Evolutionary conservation across 257 asterid genomes (phyloP).

Genomic region (Capsicum rhomboideum): DNA sequence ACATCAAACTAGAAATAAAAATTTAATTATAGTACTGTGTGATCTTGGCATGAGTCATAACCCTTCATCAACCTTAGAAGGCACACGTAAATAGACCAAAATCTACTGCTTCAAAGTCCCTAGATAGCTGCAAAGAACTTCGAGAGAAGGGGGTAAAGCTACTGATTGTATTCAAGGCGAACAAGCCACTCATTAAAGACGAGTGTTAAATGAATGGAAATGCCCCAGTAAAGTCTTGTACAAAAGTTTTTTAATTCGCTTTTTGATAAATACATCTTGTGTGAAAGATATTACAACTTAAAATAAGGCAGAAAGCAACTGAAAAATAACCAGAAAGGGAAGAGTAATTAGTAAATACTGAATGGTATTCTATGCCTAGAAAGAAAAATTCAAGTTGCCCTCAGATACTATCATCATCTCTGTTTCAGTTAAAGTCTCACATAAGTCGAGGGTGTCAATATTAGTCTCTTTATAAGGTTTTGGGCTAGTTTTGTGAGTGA

Average conservation of each 20-base stretch:
- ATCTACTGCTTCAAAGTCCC: neutral
- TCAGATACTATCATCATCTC: neutral
- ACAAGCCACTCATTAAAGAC: neutral
- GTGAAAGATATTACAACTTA: neutral
- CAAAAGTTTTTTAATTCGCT: neutral
- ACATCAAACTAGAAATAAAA: neutral
- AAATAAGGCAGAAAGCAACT: neutral
- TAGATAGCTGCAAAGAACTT: neutral
- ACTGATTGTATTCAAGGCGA: neutral
- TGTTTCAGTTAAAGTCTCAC: neutral
- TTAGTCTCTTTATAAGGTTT: neutral
- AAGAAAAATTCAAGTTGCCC: neutral
- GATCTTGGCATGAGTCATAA: neutral
- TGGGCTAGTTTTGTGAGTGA: too few relatives aligned
- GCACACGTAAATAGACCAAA: neutral
- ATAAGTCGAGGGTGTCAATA: neutral
- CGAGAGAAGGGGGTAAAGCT: neutral
- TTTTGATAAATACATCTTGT: neutral
- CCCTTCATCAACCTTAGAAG: neutral
- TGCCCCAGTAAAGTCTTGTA: neutral
- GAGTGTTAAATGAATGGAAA: neutral
- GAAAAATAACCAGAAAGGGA: neutral
- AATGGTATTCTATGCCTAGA: neutral
- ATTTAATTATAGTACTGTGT: neutral
- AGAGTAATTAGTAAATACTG: neutral